These are phyloP conservation scores for sorghum (Sorghum bicolor) DNA, from an alignment of 176 grass and related monocot species.

Conservation along the genomic window Sorghum_bicolor_NCBIv3 NC_012878.2:57407501-57408000, in stretches of 20 bases:
- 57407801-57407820: not conserved
- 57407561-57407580: no score
- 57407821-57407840: not conserved
- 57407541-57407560: no score
- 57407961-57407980: slow-evolving; percentile 18
- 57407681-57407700: no score
- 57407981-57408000: slow-evolving; percentile 8
- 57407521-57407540: no score
- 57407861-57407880: not conserved
- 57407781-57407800: not conserved
- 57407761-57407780: not conserved
- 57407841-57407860: not conserved
- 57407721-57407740: no score
- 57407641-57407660: no score
- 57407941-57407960: not conserved
- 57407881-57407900: not conserved
- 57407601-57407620: no score
- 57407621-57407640: no score
- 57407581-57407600: no score
- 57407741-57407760: not conserved
- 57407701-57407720: no score
- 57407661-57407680: no score
- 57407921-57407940: not conserved
- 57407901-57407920: not conserved
- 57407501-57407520: no score